Conservation (phyloP, 176 grass and related monocot species). For the sorghum (Sorghum bicolor) region Sorghum_bicolor_NCBIv3 NC_012871.2:54594001-54594500, state of each 20-base stretch:
- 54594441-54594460: conserved; percentile 65
- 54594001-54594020: conserved; percentile 61
- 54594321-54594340: conserved; percentile 37
- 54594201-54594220: conserved; percentile 40
- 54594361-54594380: conserved; percentile 51
- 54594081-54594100: conserved; percentile 52
- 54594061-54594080: conserved; percentile 44
- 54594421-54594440: conserved; percentile 52
- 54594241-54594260: conserved; percentile 46
- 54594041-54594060: conserved; percentile 38
- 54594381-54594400: conserved; percentile 15
- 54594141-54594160: conserved; percentile 54
- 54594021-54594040: conserved; percentile 44
- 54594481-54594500: conserved; percentile 36
- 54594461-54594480: conserved; percentile 46
- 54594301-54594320: conserved; percentile 49
- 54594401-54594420: conserved; percentile 40
- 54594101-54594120: conserved; percentile 37
- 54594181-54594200: conserved; percentile 38
- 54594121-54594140: conserved; percentile 29
- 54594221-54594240: conserved; percentile 47
- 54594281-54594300: conserved; percentile 24
- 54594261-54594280: conserved; percentile 30
- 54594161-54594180: conserved; percentile 57
- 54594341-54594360: conserved; percentile 31